Conservation (phyloP, 352 stramenopile genomes). For the Stramenopiles sp. region DNA sequence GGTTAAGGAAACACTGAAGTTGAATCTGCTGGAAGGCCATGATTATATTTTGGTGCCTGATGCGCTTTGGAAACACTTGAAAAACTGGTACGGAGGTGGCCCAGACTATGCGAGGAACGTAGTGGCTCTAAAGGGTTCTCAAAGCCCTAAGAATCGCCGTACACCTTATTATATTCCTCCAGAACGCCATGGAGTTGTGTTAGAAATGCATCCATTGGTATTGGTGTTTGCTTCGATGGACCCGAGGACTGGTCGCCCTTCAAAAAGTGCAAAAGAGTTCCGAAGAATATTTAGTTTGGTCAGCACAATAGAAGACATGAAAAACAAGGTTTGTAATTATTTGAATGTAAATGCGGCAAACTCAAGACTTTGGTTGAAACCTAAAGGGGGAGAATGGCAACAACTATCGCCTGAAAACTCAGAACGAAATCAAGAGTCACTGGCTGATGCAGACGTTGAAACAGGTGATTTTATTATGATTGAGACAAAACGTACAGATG, state of each 20-base stretch:
- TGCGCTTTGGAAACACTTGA: slow-evolving; percentile 1
- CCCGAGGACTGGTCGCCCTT: not conserved
- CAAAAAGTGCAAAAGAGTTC: not conserved
- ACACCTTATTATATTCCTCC: slow-evolving; percentile 3
- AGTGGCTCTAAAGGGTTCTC: not conserved
- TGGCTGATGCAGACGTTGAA: slow-evolving; percentile 9
- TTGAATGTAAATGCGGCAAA: not conserved
- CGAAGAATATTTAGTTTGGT: not conserved
- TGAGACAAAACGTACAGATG: not conserved
- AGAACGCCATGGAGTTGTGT: not conserved
- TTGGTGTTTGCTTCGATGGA: slow-evolving; percentile 2
- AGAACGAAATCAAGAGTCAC: too few relatives aligned
- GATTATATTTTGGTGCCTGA: not conserved
- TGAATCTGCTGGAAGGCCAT: slow-evolving; percentile 8
- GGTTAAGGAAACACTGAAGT: not conserved
- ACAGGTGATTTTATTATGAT: slow-evolving; percentile 11
- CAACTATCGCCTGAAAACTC: too few relatives aligned
- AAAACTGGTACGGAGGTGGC: slow-evolving; percentile 4
- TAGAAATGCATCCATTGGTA: slow-evolving; percentile 10
- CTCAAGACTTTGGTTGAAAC: not conserved
- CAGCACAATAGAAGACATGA: not conserved
- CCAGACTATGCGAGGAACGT: not conserved
- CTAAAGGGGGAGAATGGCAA: not conserved
- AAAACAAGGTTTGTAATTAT: not conserved
- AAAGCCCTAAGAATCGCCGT: not conserved